Conservation (phyloP, 345 rosid genomes). For the Euphorbia lathyris region DNA sequence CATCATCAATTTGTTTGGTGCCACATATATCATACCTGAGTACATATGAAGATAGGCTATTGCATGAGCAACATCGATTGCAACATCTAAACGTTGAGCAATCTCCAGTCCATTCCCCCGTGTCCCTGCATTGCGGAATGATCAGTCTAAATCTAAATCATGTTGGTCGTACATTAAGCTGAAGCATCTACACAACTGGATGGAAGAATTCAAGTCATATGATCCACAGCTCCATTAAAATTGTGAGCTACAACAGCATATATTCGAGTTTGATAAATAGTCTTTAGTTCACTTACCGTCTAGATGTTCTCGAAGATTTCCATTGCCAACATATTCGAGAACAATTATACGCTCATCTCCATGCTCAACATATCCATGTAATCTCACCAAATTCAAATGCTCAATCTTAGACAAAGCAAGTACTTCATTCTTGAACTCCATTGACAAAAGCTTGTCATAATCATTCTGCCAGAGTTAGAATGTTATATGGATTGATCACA, state of each 20-base stretch:
- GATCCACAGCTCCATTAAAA: neutral
- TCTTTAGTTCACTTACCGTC: conserved; percentile 53
- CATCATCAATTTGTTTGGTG: neutral
- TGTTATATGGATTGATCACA: neutral
- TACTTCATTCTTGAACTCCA: conserved; percentile 84
- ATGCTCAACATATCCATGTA: conserved; percentile 71
- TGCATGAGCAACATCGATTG: conserved; percentile 95
- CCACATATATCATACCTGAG: conserved; percentile 42
- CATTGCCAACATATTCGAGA: conserved; percentile 75
- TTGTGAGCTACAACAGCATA: neutral
- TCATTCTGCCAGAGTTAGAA: conserved; percentile 46
- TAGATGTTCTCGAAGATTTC: conserved; percentile 79
- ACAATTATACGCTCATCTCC: conserved; percentile 64
- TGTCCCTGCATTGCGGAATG: conserved; percentile 39
- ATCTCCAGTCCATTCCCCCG: conserved; percentile 66
- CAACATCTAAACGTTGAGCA: conserved; percentile 78
- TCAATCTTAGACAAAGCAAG: conserved; percentile 79
- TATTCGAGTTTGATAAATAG: neutral
- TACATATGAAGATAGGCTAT: conserved; percentile 83
- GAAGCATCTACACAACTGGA: no score
- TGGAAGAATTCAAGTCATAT: neutral
- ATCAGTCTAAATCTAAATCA: conserved; percentile 5
- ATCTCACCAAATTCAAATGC: conserved; percentile 79
- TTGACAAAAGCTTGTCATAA: conserved; percentile 36
- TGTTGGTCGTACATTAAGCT: neutral